Evolutionary conservation across 352 stramenopile species (phyloP).

Genomic region (Thalassiosira ordinaria): DNA sequence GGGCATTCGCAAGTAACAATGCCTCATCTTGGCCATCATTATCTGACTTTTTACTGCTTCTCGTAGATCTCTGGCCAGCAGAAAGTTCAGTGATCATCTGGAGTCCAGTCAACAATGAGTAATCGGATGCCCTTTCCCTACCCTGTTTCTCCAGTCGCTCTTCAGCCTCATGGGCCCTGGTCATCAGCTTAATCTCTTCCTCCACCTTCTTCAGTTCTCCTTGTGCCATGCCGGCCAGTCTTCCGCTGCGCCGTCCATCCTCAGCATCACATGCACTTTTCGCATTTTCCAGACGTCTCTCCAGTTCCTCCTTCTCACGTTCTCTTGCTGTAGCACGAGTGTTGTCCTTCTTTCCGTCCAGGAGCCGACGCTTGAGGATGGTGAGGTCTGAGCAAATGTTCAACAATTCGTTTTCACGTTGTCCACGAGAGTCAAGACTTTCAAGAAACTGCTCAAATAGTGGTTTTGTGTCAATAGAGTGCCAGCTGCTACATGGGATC

Average conservation of each 20-base stretch:
- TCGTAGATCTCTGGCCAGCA: conserved; percentile 31
- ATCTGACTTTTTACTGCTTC: conserved; percentile 40
- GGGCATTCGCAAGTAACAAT: conserved; percentile 34
- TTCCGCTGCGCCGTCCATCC: conserved; percentile 71
- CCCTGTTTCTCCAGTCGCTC: conserved; percentile 42
- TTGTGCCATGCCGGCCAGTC: conserved; percentile 64
- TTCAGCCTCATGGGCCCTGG: conserved; percentile 44
- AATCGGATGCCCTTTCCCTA: conserved; percentile 50
- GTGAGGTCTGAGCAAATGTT: conserved; percentile 44
- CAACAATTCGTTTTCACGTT: conserved; percentile 65
- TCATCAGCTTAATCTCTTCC: conserved; percentile 49
- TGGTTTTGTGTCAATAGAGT: conserved; percentile 76
- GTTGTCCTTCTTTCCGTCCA: conserved; percentile 58
- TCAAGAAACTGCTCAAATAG: conserved; percentile 72
- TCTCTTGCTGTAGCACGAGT: conserved; percentile 35
- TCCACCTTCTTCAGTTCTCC: conserved; percentile 68
- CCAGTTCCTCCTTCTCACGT: conserved; percentile 69
- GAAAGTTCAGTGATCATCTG: conserved; percentile 49
- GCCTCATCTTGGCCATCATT: conserved; percentile 30
- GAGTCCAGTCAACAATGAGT: conserved; percentile 70
- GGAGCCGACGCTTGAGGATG: conserved; percentile 52
- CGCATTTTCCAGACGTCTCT: conserved; percentile 72
- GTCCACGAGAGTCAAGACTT: conserved; percentile 75
- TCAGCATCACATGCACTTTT: conserved; percentile 66
- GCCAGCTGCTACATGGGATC: conserved; percentile 67